Percentiles rank a stretch among this genome's conserved stretches.
Evolutionary conservation across 2,329 filamentous ascomycete species (phyloP).

Genomic region (Lojkania enalia): DNA sequence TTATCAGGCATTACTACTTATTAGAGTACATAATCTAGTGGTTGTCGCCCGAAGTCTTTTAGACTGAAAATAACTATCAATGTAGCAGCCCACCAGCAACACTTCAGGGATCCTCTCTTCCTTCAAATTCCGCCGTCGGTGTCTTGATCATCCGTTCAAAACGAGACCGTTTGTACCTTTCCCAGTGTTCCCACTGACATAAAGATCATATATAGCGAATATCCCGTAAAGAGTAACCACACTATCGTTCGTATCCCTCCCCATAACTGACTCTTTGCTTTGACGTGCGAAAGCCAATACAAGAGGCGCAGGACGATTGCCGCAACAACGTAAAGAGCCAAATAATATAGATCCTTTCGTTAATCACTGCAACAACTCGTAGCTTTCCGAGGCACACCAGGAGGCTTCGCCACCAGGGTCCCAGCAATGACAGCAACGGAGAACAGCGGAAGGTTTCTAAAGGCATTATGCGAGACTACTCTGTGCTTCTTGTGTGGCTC

Average conservation of each 20-base stretch:
- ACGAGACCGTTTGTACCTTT: neutral
- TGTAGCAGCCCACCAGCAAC: neutral
- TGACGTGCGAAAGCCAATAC: neutral
- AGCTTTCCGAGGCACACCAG: neutral
- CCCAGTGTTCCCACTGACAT: too few species aligned
- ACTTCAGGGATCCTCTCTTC: neutral
- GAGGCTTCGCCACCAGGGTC: neutral
- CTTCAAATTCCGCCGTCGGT: neutral
- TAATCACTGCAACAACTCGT: neutral
- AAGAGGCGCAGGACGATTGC: conserved; percentile 2
- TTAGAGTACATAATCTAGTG: too few species aligned
- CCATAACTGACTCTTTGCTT: neutral
- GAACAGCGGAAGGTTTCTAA: conserved; percentile 11
- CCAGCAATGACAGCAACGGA: conserved; percentile 8
- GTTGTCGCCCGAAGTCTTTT: too few species aligned
- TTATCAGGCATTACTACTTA: too few species aligned
- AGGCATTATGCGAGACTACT: neutral
- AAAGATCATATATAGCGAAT: conserved; percentile 1
- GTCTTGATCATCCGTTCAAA: neutral
- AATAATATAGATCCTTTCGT: conserved; percentile 1
- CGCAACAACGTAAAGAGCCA: too few species aligned
- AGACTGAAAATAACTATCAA: too few species aligned
- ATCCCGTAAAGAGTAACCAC: neutral
- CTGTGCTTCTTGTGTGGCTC: conserved; percentile 3
- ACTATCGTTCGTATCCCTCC: neutral